Evolutionary conservation across 768 basidiomycete genomes (phyloP).

Genomic region (Collybia mongolica): DNA sequence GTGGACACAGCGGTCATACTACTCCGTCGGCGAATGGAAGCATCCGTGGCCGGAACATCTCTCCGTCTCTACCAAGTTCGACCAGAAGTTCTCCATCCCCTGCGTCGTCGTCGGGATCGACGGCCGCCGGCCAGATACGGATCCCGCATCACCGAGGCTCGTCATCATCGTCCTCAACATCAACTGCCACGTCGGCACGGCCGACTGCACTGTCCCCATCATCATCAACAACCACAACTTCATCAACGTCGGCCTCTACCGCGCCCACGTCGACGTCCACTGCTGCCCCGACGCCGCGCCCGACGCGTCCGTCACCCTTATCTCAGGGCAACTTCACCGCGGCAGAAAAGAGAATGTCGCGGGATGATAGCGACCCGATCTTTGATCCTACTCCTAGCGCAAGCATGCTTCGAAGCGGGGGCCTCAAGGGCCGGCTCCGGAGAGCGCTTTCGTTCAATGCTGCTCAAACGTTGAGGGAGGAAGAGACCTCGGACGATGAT

Average conservation of each 20-base stretch:
- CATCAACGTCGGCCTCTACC: slow-evolving; percentile 29
- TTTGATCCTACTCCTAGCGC: slow-evolving; percentile 38
- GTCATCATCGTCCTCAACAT: slow-evolving; percentile 49
- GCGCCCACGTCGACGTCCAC: slow-evolving; percentile 27
- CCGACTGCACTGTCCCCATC: slow-evolving; percentile 27
- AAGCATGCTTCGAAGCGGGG: slow-evolving; percentile 52
- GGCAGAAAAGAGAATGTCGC: slow-evolving; percentile 73
- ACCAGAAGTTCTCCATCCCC: slow-evolving; percentile 27
- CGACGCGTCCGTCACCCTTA: slow-evolving; percentile 62
- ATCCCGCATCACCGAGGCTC: slow-evolving; percentile 27
- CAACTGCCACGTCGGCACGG: slow-evolving; percentile 37
- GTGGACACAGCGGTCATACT: slow-evolving; percentile 44
- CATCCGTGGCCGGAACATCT: slow-evolving; percentile 34
- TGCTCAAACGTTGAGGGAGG: slow-evolving; percentile 54
- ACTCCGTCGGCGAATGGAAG: slow-evolving; percentile 30
- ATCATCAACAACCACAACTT: slow-evolving; percentile 33
- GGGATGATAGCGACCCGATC: slow-evolving; percentile 73
- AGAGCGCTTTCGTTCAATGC: slow-evolving; percentile 72
- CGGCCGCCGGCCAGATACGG: slow-evolving; percentile 27
- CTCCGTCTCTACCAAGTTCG: slow-evolving; percentile 26
- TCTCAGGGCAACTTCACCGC: slow-evolving; percentile 65
- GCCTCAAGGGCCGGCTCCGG: slow-evolving; percentile 75
- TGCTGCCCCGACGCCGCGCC: slow-evolving; percentile 32
- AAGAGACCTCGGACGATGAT: slow-evolving; percentile 43
- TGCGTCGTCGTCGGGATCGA: slow-evolving; percentile 23